A percentile compares a stretch with the other conserved stretches of the same genome.
Conservation (phyloP, 495 filamentous ascomycete species). For the Neurospora sp. region DNA sequence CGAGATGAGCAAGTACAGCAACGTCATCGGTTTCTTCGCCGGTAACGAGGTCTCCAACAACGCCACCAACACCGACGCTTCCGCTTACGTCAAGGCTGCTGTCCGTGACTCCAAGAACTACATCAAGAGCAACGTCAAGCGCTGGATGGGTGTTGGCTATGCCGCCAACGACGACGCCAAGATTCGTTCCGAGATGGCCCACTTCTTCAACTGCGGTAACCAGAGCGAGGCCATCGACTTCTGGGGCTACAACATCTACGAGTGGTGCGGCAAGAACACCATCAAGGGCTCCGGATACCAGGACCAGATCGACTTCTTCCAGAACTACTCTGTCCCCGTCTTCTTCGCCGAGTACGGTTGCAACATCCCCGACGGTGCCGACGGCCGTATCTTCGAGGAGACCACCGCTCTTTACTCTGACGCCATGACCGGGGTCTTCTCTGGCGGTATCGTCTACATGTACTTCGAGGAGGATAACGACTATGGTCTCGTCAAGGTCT, state of each 20-base stretch:
- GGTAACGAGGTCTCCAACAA: constrained; percentile 94
- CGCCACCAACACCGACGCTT: constrained; percentile 68
- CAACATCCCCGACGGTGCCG: constrained; percentile 50
- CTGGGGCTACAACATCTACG: constrained; percentile 99
- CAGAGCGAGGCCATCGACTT: constrained; percentile 65
- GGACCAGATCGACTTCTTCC: constrained; percentile 69
- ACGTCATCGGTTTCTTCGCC: constrained; percentile 90
- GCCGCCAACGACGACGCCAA: constrained; percentile 80
- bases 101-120: constrained; percentile 91
- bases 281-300: constrained; percentile 67
- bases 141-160: constrained; percentile 83
- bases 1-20: constrained; percentile 64
- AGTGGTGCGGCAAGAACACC: constrained; percentile 82
- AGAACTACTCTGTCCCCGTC: constrained; percentile 76
- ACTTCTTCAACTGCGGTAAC: constrained; percentile 87
- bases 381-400: constrained; percentile 73
- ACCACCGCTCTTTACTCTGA: constrained; percentile 70
- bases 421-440: constrained; percentile 78
- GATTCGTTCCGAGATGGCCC: constrained; percentile 67
- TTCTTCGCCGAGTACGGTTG: constrained; percentile 99
- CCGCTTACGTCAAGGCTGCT: constrained; percentile 91
- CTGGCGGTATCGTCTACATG: constrained; percentile 95
- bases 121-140: constrained; percentile 67
- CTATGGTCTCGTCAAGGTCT: constrained; percentile 67
- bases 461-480: constrained; percentile 88